phyloP scores from a whole-genome alignment of 768 basidiomycete species.

The Guyanaporus albipodus region DNA sequence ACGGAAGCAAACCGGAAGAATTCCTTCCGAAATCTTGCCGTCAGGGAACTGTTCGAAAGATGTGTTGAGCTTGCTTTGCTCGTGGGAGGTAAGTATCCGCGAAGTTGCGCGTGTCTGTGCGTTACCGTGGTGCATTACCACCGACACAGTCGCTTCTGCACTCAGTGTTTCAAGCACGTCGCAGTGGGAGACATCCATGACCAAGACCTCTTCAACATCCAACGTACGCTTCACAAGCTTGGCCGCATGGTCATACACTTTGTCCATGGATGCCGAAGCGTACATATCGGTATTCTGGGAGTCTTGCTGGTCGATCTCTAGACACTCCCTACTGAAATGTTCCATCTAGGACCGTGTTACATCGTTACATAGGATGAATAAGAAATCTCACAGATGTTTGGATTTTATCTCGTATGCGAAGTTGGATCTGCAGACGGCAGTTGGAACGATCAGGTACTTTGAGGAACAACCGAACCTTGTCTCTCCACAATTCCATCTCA shows the following conservation, averaged over 20 bases:
- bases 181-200: constrained; percentile 90
- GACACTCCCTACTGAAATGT: constrained; percentile 89
- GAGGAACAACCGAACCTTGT: constrained; percentile 54
- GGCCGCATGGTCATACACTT: constrained; percentile 86
- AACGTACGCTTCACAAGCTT: constrained; percentile 85
- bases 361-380: not conserved
- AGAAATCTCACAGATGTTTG: constrained; percentile 68
- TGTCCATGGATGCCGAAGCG: constrained; percentile 62
- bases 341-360: constrained; percentile 63
- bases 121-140: constrained; percentile 69
- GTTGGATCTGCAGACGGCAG: constrained; percentile 59
- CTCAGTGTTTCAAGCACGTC: constrained; percentile 74
- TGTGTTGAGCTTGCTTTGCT: constrained; percentile 68
- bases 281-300: constrained; percentile 23
- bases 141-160: constrained; percentile 58
- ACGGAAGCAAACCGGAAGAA: constrained; percentile 79
- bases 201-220: constrained; percentile 87
- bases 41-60: constrained; percentile 81
- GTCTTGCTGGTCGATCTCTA: constrained; percentile 72
- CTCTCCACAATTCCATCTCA: constrained; percentile 93
- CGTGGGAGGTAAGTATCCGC: constrained; percentile 59
- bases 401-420: constrained; percentile 85
- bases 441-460: not conserved
- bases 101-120: constrained; percentile 48
- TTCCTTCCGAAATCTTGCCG: constrained; percentile 82